A percentile compares a stretch with the other conserved stretches of the same genome.
Conservation (phyloP, 1,284 basidiomycete species). For the Trichosporon ovoides region DNA sequence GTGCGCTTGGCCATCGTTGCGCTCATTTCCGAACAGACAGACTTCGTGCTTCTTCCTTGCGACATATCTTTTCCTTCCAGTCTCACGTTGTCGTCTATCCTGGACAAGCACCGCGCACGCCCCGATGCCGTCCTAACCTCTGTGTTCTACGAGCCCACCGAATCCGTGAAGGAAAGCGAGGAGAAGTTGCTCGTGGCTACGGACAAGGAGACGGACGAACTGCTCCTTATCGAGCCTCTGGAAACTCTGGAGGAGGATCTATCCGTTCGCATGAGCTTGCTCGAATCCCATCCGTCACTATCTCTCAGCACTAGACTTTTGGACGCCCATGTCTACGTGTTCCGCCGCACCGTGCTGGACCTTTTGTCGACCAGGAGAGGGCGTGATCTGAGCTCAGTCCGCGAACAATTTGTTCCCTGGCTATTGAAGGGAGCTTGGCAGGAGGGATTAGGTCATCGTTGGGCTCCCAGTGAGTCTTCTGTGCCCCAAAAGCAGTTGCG, state of each 20-base stretch:
- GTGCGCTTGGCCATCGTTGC: background rate
- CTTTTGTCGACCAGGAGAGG: conserved; percentile 59
- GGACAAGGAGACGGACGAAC: conserved; percentile 54
- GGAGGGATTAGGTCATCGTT: conserved; percentile 35
- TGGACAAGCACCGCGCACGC: conserved; percentile 77
- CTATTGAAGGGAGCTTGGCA: conserved; percentile 74
- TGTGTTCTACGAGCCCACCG: conserved; percentile 64
- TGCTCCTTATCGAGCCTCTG: conserved; percentile 62
- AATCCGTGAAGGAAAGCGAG: conserved; percentile 50
- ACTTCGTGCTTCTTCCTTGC: conserved; percentile 86
- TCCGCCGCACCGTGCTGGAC: conserved; percentile 68
- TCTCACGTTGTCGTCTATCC: conserved; percentile 62
- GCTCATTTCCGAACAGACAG: conserved; percentile 52
- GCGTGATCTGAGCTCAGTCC: conserved; percentile 65
- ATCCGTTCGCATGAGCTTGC: conserved; percentile 64
- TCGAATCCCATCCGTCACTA: conserved; percentile 64
- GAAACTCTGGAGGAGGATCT: conserved; percentile 67
- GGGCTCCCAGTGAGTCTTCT: conserved; percentile 38
- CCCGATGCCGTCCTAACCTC: conserved; percentile 67
- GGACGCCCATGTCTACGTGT: conserved; percentile 87
- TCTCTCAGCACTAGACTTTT: conserved; percentile 65
- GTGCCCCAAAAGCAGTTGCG: too few species aligned
- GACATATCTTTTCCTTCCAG: conserved; percentile 75
- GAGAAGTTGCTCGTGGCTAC: conserved; percentile 42
- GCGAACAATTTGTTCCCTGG: conserved; percentile 85